Evolutionary conservation across 2,329 filamentous ascomycete species (phyloP), one percentile per base, ranked within the genome.

Genomic region (Fusarium neocosmosporiellum): DNA sequence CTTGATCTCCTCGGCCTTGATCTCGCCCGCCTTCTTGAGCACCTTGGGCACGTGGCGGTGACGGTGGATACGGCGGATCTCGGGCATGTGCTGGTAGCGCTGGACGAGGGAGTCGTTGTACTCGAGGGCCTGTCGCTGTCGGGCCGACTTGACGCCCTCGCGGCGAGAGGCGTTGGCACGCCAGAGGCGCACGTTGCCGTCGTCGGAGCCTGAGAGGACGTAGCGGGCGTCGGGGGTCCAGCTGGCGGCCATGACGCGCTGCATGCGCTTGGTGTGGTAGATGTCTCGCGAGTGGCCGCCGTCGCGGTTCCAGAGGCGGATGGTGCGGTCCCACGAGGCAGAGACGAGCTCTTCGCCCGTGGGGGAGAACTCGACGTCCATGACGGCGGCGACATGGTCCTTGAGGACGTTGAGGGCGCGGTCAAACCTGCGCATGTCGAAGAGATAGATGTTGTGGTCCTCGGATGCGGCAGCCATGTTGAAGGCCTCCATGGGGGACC

Each of bases 211-310:
- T 7, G 93, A 95, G 54, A 99, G 88, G 24, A 99, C 84, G 81
- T 97, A 99, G 77, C 94, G 94, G 74, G 93, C 92, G 81, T 99
- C 96, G 7, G 95, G 93, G 0, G 95, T 96, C 88, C 93, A 98
- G 70, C 89, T 90, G 55, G 91, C 91, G 11, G 92, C 92, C 85
- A 97, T 97, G 64, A 98, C 95, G 75, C 96, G 90, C 85, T 98
- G 96, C 96, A 98, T 98, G 72, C 96, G 91, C 84, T 98, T 97
- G 20, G 96, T 98, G 85, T 98, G 95, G 84, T 98, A 99, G 57
- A 98, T 91, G 79, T 99, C 96, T 76, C 95, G 89, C 16, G 93
- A 95, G 83, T 96, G 94, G 27, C 96, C 96, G 70, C 92, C 86
- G 73, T 92, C 89, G 65, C 93, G 89, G 80, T 90, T 90, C 93